A percentile compares a stretch with the other conserved stretches of the same genome.
Conservation (phyloP, 1,284 basidiomycete genomes). For the Marasmius tenuissimus region DNA sequence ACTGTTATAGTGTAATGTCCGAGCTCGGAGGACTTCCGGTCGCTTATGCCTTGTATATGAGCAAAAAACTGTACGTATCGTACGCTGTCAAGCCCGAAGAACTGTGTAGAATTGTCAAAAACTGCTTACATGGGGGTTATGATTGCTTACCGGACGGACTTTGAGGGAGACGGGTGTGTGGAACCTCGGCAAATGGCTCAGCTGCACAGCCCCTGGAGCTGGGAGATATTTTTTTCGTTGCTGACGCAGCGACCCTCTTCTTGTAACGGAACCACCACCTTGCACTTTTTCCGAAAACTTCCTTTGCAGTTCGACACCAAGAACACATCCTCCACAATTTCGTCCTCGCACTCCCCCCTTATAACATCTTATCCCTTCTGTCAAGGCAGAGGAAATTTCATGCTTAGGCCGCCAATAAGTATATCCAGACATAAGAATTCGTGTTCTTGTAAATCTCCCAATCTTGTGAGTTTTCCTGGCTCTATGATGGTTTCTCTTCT, state of each 20-base stretch:
- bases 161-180: too few species aligned
- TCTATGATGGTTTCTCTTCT: not conserved
- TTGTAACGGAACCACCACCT: constrained; percentile 1
- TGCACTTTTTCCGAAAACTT: not conserved
- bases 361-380: constrained; percentile 56
- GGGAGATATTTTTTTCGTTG: not conserved
- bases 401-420: constrained; percentile 83
- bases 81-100: too few species aligned
- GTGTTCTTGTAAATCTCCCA: constrained; percentile 54
- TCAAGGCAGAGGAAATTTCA: constrained; percentile 75
- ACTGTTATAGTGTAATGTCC: too few species aligned
- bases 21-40: too few species aligned
- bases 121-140: too few species aligned
- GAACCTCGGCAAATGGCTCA: too few species aligned
- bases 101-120: too few species aligned
- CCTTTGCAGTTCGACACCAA: not conserved
- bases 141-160: too few species aligned
- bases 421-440: constrained; percentile 64
- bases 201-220: too few species aligned
- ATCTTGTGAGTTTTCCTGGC: constrained; percentile 48
- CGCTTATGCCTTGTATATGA: too few species aligned
- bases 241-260: not conserved
- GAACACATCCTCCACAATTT: constrained; percentile 43
- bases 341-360: constrained; percentile 38
- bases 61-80: too few species aligned